phyloP scores from a whole-genome alignment of 305 asterid species.

The Nicotiana rustica region DNA sequence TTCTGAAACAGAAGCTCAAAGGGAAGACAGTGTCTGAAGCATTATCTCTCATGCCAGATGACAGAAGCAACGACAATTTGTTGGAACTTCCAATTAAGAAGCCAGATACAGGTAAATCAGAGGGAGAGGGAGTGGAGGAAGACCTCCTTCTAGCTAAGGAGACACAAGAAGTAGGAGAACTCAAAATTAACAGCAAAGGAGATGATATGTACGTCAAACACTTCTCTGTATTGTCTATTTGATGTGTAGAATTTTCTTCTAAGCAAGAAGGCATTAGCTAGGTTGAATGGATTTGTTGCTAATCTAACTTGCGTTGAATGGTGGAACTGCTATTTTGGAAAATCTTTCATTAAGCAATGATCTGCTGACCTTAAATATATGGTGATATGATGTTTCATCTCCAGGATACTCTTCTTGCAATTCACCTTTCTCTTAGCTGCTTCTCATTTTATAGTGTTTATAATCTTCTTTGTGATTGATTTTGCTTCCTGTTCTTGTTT shows the following conservation, averaged over 20 bases:
- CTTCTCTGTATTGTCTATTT: background rate
- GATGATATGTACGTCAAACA: conserved; percentile 26
- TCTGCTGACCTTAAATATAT: background rate
- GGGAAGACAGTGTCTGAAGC: conserved; percentile 64
- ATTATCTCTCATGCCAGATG: conserved; percentile 55
- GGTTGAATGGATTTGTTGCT: conserved; percentile 24
- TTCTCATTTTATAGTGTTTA: conserved; percentile 16
- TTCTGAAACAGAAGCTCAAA: conserved; percentile 69
- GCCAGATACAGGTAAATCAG: conserved; percentile 27
- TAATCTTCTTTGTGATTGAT: conserved; percentile 21
- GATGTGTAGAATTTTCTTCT: background rate
- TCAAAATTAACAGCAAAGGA: conserved; percentile 20
- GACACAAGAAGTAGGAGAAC: conserved; percentile 19
- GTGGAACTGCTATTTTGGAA: conserved; percentile 5
- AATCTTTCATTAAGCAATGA: background rate
- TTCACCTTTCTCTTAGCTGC: background rate
- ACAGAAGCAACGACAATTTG: conserved; percentile 46
- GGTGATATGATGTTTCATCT: background rate
- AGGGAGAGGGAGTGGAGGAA: conserved; percentile 31
- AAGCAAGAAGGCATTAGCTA: conserved; percentile 10
- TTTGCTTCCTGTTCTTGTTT: conserved; percentile 28
- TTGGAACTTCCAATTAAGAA: conserved; percentile 43
- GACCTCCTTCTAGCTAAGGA: conserved; percentile 35
- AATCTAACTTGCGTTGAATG: conserved; percentile 7
- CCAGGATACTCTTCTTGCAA: conserved; percentile 9